Evolutionary conservation across 352 stramenopile species (phyloP), one percentile per base, ranked within the genome.

Genomic region (Pythium volutum): DNA sequence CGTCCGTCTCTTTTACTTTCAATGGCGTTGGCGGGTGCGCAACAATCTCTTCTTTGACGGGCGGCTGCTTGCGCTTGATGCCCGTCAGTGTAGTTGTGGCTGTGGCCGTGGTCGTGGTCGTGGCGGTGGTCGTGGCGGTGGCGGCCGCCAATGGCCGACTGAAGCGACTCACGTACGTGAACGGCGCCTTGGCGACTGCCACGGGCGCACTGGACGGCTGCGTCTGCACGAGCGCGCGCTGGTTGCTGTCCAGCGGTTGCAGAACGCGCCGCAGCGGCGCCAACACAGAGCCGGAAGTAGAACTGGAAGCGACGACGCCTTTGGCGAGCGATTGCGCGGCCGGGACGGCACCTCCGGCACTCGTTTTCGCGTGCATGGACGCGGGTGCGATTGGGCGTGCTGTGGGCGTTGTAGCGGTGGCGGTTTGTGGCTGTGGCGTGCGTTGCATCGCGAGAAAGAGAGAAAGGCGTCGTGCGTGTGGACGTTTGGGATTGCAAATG

Each of bases 1-100:
- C 31, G 3, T 36, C 31, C 31, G 22, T 16, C 11, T 15, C 47
- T 42, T 29, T 2, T 39, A 16, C 38, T 51, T 22, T 16, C 22
- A 5, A 20, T 5, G 36, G 14, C 6, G 14, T 43, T 43, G 36
- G 51, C 25, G 55, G 34, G 36, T 16, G 18, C 39, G 41, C n/a
- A 16, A 20, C 52, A 6, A 42, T 12, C 26, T 46, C 46, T 5
- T 55, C 62, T 7, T n/a, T n/a, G n/a, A 29, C 4, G 5, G 57
- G 25, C 22, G 22, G 33, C 33, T 69, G 54, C 62, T 69, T 69
- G 62, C 62, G 62, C 62, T 69, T 69, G 31, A 64, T 20, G 1
- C 62, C 62, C n/a, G 62, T 59, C 29, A 68, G 22, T 22, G 49
- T 39, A 20, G 50, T 39, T 1, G 34, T 36, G 3, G 39, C 39